phyloP scores from a whole-genome alignment of 495 filamentous ascomycete species.

The Aspergillus coremiiformis region DNA sequence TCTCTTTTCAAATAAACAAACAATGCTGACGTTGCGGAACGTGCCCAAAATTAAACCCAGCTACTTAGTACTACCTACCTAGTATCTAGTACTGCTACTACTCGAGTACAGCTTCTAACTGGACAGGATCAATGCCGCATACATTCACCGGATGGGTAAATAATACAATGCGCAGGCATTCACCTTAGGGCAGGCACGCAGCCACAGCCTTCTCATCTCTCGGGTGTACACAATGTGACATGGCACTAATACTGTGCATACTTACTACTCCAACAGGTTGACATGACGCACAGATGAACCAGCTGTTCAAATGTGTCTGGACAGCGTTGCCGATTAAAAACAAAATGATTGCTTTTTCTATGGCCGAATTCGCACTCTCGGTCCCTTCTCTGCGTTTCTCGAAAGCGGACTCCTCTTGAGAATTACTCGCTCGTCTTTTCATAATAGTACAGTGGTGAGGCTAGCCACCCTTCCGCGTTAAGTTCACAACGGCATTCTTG shows the following conservation, averaged over 20 bases:
- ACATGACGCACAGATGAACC: background rate
- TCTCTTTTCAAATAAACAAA: background rate
- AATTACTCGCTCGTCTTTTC: too few relatives aligned
- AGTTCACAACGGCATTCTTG: background rate
- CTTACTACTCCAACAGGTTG: background rate
- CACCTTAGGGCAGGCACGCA: background rate
- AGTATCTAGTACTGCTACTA: too few relatives aligned
- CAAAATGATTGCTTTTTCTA: background rate
- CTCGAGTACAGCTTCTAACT: background rate
- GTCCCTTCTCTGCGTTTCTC: background rate
- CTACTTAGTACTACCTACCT: too few relatives aligned
- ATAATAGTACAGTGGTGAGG: too few relatives aligned
- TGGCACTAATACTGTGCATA: background rate
- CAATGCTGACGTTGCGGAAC: background rate
- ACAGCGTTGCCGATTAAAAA: background rate
- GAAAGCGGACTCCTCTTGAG: background rate
- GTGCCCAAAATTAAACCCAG: background rate
- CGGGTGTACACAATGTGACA: background rate
- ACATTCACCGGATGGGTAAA: background rate
- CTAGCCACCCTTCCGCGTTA: too few relatives aligned
- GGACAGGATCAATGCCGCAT: background rate
- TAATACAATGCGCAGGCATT: background rate
- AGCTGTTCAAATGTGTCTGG: background rate
- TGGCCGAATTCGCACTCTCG: background rate
- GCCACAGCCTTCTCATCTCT: background rate